Base-by-base conservation (phyloP, 2,329 filamentous ascomycete genomes). In the Paraphaeosphaeria sporulosa region DNA sequence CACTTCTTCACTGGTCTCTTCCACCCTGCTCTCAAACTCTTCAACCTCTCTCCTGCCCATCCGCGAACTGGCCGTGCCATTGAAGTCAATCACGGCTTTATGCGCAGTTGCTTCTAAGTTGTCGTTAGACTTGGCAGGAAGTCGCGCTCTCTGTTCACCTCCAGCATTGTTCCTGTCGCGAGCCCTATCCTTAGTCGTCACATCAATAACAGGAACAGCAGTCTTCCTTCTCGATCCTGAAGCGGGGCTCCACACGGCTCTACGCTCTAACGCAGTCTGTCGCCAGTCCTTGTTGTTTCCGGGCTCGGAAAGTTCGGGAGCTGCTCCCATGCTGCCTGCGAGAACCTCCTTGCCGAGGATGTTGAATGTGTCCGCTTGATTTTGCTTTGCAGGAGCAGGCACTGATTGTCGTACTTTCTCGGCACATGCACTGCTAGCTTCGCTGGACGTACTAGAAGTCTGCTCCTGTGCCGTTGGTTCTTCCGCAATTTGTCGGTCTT, bases 331-430 rank as follows among this genome's bases (percentile, higher is more conserved):
- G 8, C 60, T 59, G 3, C 68, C 62, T 2, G 60, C 57, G 21
- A 74, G 64, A 23, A 74, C 71, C 15, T 64, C 64, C 19, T 71
- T 63, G 23, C 74, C 71, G 48, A 72, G 30, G 51, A 25, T 12
- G 49, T n/a, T 42, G 57, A 56, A 32, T 61, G 57, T 10, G 25
- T 58, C 15, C 56, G 10, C 19, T 32, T 17, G 21, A 50, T 19
- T 17, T 21, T 46, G 25, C 15, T 58, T 43, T 12, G 49, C n/a
- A 9, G 32, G 34, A 10, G 43, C 30, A 1, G 57, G 55, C 7
- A n/a, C 27, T 52, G 47, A 10, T 12, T 23, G 17, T 19, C 23
- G 10, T 21, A 25, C 34, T 44, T 36, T 4, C 12, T 43, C 38
- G 13, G 34, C 1, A 32, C n/a, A 32, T n/a, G 38, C 1, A 25